Conservation (phyloP, 495 filamentous ascomycete species). For the Margaritispora aquatica region DNA sequence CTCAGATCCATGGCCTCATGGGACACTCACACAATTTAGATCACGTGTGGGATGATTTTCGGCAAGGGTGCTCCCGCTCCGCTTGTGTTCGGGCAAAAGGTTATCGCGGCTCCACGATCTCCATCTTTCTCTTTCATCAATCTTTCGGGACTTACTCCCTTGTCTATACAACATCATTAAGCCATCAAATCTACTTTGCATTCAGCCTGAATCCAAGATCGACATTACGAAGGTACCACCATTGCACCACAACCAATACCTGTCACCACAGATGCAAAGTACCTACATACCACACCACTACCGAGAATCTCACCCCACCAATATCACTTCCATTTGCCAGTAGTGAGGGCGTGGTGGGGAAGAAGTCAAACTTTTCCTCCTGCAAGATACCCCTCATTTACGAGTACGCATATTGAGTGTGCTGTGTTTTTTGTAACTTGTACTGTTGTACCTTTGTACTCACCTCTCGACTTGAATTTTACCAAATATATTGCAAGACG, state of each 20-base stretch:
- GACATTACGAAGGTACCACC: neutral
- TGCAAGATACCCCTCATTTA: neutral
- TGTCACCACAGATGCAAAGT: too few species aligned
- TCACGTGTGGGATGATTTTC: neutral
- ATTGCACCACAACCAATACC: too few species aligned
- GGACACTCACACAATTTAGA: too few species aligned
- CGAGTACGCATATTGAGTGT: too few species aligned
- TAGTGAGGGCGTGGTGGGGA: too few species aligned
- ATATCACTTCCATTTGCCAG: too few species aligned
- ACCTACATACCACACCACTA: too few species aligned
- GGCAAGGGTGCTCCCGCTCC: neutral
- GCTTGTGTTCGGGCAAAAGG: neutral
- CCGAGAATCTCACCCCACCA: too few species aligned
- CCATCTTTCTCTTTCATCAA: neutral
- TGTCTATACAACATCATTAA: too few species aligned
- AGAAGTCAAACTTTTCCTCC: neutral
- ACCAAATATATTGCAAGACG: neutral
- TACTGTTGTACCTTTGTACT: neutral
- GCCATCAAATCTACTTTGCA: neutral
- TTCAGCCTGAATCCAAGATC: neutral
- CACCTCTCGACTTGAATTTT: too few species aligned
- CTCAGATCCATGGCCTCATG: too few species aligned
- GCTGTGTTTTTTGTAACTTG: too few species aligned
- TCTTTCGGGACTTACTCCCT: neutral
- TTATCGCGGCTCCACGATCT: neutral